Percentiles rank a stretch among this genome's conserved stretches.
These are phyloP conservation scores for Diplogelasinospora grovesii DNA, from an alignment of 495 filamentous ascomycete genomes.

Conservation along the genomic window DNA sequence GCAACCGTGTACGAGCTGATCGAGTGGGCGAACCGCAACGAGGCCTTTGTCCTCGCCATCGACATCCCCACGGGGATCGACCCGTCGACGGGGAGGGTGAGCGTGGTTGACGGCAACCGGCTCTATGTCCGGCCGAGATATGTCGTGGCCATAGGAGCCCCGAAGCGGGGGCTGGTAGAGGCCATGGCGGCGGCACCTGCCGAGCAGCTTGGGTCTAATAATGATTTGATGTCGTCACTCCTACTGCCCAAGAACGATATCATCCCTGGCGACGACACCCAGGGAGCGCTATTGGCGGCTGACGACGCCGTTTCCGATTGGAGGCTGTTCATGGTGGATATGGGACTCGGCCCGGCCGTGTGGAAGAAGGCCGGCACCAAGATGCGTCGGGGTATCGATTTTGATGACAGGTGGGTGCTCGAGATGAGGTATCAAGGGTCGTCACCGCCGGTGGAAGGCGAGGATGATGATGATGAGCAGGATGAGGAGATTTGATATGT, in stretches of 20 bases:
- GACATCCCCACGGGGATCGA: conserved; percentile 85
- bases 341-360: conserved; percentile 71
- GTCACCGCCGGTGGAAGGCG: conserved; percentile 18
- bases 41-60: conserved; percentile 69
- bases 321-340: conserved; percentile 76
- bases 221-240: no score
- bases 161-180: conserved; percentile 73
- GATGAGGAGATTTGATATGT: no score
- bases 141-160: conserved; percentile 76
- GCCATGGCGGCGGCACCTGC: conserved; percentile 54
- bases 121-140: conserved; percentile 69
- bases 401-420: conserved; percentile 78
- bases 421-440: conserved; percentile 46
- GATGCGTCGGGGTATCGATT: conserved; percentile 72
- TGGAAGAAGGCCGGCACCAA: conserved; percentile 84
- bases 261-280: conserved; percentile 32
- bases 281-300: conserved; percentile 12
- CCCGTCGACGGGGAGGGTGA: conserved; percentile 60
- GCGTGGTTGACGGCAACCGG: conserved; percentile 55
- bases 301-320: conserved; percentile 43
- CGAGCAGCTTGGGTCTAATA: no score
- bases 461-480: conserved; percentile 10
- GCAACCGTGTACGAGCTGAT: conserved; percentile 76
- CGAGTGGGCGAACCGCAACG: conserved; percentile 78
- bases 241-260: conserved; percentile 51